Evolutionary conservation across 2,329 filamentous ascomycete genomes (phyloP).

Genomic region (Fusarium palustre): DNA sequence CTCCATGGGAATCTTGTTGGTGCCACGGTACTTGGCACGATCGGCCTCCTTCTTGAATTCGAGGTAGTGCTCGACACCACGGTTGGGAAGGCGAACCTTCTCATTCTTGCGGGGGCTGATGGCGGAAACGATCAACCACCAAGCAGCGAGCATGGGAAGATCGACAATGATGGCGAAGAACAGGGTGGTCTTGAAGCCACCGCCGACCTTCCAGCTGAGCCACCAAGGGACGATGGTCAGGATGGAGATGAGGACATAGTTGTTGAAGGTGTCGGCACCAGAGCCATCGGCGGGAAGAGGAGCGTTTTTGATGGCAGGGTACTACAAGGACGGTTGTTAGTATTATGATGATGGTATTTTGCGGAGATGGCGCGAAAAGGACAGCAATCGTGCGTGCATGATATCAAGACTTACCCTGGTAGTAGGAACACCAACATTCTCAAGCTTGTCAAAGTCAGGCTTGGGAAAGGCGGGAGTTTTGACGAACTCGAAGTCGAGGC

Average conservation of each 20-base stretch:
- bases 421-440: slow-evolving; percentile 66
- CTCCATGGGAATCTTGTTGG: slow-evolving; percentile 87
- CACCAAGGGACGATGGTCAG: slow-evolving; percentile 80
- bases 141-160: slow-evolving; percentile 81
- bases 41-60: slow-evolving; percentile 78
- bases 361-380: slow-evolving; percentile 15
- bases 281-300: slow-evolving; percentile 91
- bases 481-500: slow-evolving; percentile 57
- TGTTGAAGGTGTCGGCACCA: slow-evolving; percentile 89
- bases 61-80: slow-evolving; percentile 90
- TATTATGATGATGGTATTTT: not conserved
- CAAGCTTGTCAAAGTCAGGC: slow-evolving; percentile 73
- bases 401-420: slow-evolving; percentile 51
- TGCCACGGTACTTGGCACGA: slow-evolving; percentile 76
- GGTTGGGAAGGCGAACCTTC: slow-evolving; percentile 87
- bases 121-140: slow-evolving; percentile 84
- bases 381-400: slow-evolving; percentile 28
- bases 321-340: slow-evolving; percentile 37
- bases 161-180: slow-evolving; percentile 83
- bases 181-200: slow-evolving; percentile 88
- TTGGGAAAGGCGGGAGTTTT: slow-evolving; percentile 55
- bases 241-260: slow-evolving; percentile 77
- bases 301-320: slow-evolving; percentile 87
- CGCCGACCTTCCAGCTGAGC: slow-evolving; percentile 86
- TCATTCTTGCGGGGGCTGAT: slow-evolving; percentile 92